Evolutionary conservation across 345 rosid genomes (phyloP).

Genomic region (Mercurialis annua): DNA sequence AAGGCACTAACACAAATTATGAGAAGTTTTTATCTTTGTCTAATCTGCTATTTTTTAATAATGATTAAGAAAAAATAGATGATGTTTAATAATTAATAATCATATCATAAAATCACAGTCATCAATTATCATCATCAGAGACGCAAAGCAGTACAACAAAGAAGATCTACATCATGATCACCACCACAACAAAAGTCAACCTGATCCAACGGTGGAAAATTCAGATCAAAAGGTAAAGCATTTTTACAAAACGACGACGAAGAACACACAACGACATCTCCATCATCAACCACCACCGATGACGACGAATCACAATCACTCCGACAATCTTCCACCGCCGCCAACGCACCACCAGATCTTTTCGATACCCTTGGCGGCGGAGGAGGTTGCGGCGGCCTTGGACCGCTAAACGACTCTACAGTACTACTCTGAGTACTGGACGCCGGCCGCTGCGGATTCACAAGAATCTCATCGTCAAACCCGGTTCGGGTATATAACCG

Average conservation of each 20-base stretch:
- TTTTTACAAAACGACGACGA: conserved; percentile 34
- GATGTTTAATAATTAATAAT: not conserved
- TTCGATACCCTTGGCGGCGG: conserved; percentile 10
- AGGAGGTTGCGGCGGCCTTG: conserved; percentile 43
- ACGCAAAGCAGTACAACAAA: conserved; percentile 74
- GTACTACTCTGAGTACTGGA: conserved; percentile 94
- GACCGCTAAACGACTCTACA: conserved; percentile 88
- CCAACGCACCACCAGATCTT: not conserved
- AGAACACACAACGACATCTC: conserved; percentile 50
- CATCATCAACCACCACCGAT: conserved; percentile 71
- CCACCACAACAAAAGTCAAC: conserved; percentile 54
- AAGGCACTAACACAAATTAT: not conserved
- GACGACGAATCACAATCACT: conserved; percentile 96
- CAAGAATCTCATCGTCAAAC: conserved; percentile 34
- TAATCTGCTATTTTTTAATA: not conserved
- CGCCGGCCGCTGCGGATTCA: conserved; percentile 63
- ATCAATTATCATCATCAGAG: conserved; percentile 42
- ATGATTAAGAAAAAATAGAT: not conserved
- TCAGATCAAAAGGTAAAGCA: conserved; percentile 72
- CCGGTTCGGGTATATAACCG: conserved; percentile 39
- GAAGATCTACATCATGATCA: no score
- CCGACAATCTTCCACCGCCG: conserved; percentile 62
- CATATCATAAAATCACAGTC: not conserved
- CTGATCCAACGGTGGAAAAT: conserved; percentile 76
- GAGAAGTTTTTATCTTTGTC: not conserved